Percentiles rank a stretch among this genome's conserved stretches.
These are phyloP conservation scores for Primulina huaijiensis DNA, from an alignment of 257 asterid species.

Conservation along the genomic window DNA sequence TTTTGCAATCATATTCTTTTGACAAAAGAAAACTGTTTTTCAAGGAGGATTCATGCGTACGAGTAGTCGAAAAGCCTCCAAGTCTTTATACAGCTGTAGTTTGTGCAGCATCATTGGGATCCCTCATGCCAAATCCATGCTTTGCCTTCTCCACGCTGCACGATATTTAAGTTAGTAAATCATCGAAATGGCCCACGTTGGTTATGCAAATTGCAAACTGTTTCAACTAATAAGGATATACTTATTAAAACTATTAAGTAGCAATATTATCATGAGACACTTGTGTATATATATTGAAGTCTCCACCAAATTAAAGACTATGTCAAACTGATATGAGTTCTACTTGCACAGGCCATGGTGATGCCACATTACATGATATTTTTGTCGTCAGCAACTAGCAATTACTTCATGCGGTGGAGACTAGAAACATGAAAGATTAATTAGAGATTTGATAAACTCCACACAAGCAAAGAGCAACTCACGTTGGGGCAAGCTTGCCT, in stretches of 20 bases:
- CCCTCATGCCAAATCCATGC: conserved; percentile 86
- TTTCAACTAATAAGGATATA: background rate
- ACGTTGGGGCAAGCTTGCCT: conserved; percentile 99
- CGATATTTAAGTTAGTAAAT: conserved; percentile 24
- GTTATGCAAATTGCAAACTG: no score
- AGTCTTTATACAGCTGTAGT: background rate
- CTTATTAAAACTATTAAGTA: background rate
- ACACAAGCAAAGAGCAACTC: conserved; percentile 30
- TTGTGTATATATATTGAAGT: no score
- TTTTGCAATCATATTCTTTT: background rate
- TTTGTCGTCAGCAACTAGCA: background rate
- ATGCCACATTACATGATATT: background rate
- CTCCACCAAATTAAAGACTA: background rate
- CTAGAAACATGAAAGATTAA: background rate
- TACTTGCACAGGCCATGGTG: background rate
- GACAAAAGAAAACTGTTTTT: background rate
- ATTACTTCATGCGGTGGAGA: background rate
- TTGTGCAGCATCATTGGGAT: conserved; percentile 48
- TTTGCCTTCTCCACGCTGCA: conserved; percentile 71
- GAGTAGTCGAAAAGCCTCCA: background rate
- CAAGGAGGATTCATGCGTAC: conserved; percentile 5
- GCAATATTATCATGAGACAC: background rate
- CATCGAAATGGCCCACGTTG: background rate
- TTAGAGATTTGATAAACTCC: no score
- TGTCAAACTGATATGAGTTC: background rate